Evolutionary conservation across 805 yeast genomes (phyloP).

Genomic region (Hanseniaspora jakobsenii): DNA sequence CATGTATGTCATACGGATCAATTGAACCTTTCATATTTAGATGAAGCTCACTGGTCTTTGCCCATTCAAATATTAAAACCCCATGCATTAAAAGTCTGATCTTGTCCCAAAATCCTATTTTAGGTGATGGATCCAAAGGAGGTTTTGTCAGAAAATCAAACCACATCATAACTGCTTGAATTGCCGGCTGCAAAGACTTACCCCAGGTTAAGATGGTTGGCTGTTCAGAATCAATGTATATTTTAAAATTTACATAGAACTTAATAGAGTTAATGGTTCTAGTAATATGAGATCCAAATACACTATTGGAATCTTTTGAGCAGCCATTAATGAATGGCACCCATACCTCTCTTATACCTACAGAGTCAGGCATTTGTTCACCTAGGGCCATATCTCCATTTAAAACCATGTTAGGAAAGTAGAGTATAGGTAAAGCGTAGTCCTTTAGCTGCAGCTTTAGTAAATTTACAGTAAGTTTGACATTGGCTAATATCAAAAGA

Average conservation of each 20-base stretch:
- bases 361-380: slow-evolving; percentile 38
- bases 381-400: slow-evolving; percentile 45
- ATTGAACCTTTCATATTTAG: slow-evolving; percentile 51
- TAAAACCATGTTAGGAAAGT: slow-evolving; percentile 33
- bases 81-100: slow-evolving; percentile 46
- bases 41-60: slow-evolving; percentile 39
- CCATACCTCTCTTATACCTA: slow-evolving; percentile 38
- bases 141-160: slow-evolving; percentile 60
- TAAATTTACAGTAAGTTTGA: slow-evolving; percentile 35
- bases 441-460: slow-evolving; percentile 40
- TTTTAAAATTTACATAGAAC: slow-evolving; percentile 38
- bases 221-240: slow-evolving; percentile 34
- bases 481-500: slow-evolving; percentile 39
- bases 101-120: slow-evolving; percentile 65
- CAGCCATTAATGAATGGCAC: slow-evolving; percentile 38
- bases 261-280: slow-evolving; percentile 57
- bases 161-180: slow-evolving; percentile 49
- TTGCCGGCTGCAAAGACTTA: slow-evolving; percentile 48
- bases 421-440: slow-evolving; percentile 46
- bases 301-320: slow-evolving; percentile 29
- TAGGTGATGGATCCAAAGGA: slow-evolving; percentile 51
- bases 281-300: slow-evolving; percentile 46
- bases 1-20: slow-evolving; percentile 47
- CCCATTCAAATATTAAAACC: slow-evolving; percentile 35
- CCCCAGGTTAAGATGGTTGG: slow-evolving; percentile 54